phyloP scores from a whole-genome alignment of 768 basidiomycete species.

The Suillus spraguei region DNA sequence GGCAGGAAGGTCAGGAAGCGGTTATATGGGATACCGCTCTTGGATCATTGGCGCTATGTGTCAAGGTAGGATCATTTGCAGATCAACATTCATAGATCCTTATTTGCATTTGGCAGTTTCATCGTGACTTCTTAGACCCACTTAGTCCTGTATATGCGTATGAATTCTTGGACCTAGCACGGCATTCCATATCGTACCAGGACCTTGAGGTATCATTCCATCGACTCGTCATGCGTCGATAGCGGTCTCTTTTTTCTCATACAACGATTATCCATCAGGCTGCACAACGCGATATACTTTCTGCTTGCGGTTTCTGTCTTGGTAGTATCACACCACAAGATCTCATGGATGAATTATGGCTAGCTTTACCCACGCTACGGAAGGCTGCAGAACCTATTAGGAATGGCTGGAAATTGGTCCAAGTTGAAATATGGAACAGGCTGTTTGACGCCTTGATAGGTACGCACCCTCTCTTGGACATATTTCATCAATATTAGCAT shows the following conservation, averaged over 20 bases:
- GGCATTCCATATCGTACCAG: slow-evolving; percentile 44
- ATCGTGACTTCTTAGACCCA: slow-evolving; percentile 64
- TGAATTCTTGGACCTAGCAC: slow-evolving; percentile 55
- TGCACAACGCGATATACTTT: slow-evolving; percentile 59
- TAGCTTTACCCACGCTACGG: slow-evolving; percentile 53
- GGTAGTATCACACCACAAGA: slow-evolving; percentile 54
- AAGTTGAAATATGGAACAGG: slow-evolving; percentile 50
- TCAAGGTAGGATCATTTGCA: slow-evolving; percentile 48
- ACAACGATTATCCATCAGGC: slow-evolving; percentile 33
- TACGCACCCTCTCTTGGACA: slow-evolving; percentile 10
- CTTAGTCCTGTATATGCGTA: slow-evolving; percentile 51
- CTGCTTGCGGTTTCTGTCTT: slow-evolving; percentile 47
- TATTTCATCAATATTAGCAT: not conserved
- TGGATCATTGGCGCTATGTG: slow-evolving; percentile 58
- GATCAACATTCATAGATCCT: not conserved
- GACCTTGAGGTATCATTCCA: slow-evolving; percentile 52
- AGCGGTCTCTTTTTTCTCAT: slow-evolving; percentile 1
- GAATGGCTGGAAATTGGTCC: slow-evolving; percentile 49
- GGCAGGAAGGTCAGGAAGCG: slow-evolving; percentile 23
- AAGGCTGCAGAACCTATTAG: slow-evolving; percentile 35
- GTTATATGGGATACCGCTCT: slow-evolving; percentile 62
- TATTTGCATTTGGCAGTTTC: slow-evolving; percentile 43
- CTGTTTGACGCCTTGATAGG: slow-evolving; percentile 50
- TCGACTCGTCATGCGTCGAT: not conserved
- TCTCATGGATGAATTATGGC: slow-evolving; percentile 61